A percentile compares a stretch with the other conserved stretches of the same genome.
These are phyloP conservation scores for Maudiozyma barnettii DNA, from an alignment of 805 yeast genomes.

Conservation along the genomic window DNA sequence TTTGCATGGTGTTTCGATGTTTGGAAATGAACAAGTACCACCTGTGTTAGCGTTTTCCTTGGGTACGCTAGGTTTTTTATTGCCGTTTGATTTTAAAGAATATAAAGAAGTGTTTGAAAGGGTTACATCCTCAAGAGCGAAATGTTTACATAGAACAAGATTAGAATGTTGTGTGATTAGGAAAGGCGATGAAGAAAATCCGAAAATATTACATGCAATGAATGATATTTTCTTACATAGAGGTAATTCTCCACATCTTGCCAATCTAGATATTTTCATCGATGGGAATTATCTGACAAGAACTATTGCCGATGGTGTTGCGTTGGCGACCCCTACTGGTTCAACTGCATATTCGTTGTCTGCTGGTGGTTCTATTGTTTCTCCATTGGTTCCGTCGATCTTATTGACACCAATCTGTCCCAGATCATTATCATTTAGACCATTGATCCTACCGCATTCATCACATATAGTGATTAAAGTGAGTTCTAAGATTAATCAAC, in stretches of 20 bases:
- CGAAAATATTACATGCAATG: slow-evolving; percentile 55
- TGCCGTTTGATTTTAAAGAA: slow-evolving; percentile 74
- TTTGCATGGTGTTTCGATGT: slow-evolving; percentile 69
- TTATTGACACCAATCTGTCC: slow-evolving; percentile 89
- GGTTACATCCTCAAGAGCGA: slow-evolving; percentile 60
- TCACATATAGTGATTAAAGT: slow-evolving; percentile 63
- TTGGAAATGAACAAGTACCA: slow-evolving; percentile 65
- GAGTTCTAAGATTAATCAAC: slow-evolving; percentile 37
- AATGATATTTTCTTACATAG: slow-evolving; percentile 85
- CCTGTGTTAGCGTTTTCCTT: slow-evolving; percentile 82
- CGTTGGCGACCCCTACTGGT: slow-evolving; percentile 85
- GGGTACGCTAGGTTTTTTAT: slow-evolving; percentile 82
- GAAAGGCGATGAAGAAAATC: slow-evolving; percentile 14
- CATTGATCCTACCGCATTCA: slow-evolving; percentile 68
- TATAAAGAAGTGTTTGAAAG: slow-evolving; percentile 50
- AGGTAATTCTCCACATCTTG: slow-evolving; percentile 78
- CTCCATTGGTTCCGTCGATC: slow-evolving; percentile 77
- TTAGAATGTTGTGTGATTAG: slow-evolving; percentile 63
- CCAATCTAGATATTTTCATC: slow-evolving; percentile 73
- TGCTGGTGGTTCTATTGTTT: slow-evolving; percentile 88
- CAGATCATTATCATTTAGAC: slow-evolving; percentile 81
- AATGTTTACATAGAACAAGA: slow-evolving; percentile 67
- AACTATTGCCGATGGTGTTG: slow-evolving; percentile 87
- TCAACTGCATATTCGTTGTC: slow-evolving; percentile 87
- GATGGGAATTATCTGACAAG: slow-evolving; percentile 80